These are phyloP conservation scores for Penicillium sp. DNA, from an alignment of 2,329 filamentous ascomycete genomes.

Conservation along the genomic window DNA sequence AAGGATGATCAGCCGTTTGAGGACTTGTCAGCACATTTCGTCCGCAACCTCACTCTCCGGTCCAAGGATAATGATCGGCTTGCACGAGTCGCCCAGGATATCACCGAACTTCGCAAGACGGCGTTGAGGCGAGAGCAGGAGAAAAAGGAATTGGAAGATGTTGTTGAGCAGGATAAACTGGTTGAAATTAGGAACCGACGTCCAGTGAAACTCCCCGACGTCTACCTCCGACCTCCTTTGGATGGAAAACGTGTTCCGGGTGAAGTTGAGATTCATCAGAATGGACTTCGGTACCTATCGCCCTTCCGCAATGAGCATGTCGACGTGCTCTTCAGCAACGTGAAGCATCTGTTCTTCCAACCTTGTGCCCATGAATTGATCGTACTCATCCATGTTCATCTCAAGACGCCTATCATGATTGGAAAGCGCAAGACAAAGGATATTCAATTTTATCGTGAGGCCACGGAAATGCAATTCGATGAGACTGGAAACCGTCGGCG, in stretches of 20 bases:
- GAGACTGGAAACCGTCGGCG: slow-evolving; percentile 97
- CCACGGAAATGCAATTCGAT: slow-evolving; percentile 97
- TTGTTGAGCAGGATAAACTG: slow-evolving; percentile 97
- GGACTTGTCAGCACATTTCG: slow-evolving; percentile 91
- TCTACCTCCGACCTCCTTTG: slow-evolving; percentile 91
- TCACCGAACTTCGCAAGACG: slow-evolving; percentile 94
- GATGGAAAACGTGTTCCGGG: slow-evolving; percentile 96
- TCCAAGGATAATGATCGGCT: slow-evolving; percentile 87
- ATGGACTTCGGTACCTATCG: slow-evolving; percentile 93
- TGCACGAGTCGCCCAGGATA: slow-evolving; percentile 85
- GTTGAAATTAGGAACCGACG: slow-evolving; percentile 91
- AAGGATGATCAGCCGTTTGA: slow-evolving; percentile 99
- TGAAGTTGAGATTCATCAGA: slow-evolving; percentile 96
- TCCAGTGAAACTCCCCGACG: slow-evolving; percentile 84
- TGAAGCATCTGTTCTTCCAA: slow-evolving; percentile 98
- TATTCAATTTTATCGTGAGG: slow-evolving; percentile 96
- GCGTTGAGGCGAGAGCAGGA: slow-evolving; percentile 90
- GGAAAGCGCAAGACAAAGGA: slow-evolving; percentile 99
- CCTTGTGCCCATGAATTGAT: slow-evolving; percentile 94
- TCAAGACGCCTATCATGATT: slow-evolving; percentile 97
- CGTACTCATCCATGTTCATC: slow-evolving; percentile 95
- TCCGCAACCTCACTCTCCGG: slow-evolving; percentile 90
- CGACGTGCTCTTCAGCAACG: slow-evolving; percentile 95
- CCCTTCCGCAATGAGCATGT: slow-evolving; percentile 78
- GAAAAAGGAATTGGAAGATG: slow-evolving; percentile 99